phyloP scores from a whole-genome alignment of 2,329 filamentous ascomycete genomes.

The Fusarium sp. region DNA sequence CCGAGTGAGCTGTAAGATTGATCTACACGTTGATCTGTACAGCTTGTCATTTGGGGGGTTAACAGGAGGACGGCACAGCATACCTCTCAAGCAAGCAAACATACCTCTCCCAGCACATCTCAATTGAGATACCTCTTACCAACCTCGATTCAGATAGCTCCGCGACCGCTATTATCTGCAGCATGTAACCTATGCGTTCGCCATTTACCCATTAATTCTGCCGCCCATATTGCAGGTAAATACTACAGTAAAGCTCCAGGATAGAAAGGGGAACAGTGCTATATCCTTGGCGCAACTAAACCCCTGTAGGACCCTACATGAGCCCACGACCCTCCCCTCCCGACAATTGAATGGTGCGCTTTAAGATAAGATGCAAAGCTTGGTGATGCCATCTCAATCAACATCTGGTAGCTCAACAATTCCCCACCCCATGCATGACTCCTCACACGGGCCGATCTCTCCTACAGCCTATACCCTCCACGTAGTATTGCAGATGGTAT shows the following conservation, averaged over 20 bases:
- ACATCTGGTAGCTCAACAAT: background rate
- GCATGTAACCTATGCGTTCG: too few relatives aligned
- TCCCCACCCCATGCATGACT: slow-evolving; percentile 14
- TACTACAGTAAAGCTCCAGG: too few relatives aligned
- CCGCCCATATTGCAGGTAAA: background rate
- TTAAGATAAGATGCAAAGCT: slow-evolving; percentile 33
- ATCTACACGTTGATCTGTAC: slow-evolving; percentile 42
- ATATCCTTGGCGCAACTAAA: background rate
- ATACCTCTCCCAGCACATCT: background rate
- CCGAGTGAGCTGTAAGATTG: slow-evolving; percentile 27
- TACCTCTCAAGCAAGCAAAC: too few relatives aligned
- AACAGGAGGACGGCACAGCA: background rate
- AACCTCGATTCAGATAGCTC: background rate
- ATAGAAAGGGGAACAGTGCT: background rate
- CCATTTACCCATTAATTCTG: background rate
- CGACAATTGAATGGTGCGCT: slow-evolving; percentile 32
- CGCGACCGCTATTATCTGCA: background rate
- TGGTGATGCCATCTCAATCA: slow-evolving; percentile 40
- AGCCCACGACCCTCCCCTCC: slow-evolving; percentile 6
- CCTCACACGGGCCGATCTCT: slow-evolving; percentile 45
- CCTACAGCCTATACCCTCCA: slow-evolving; percentile 10
- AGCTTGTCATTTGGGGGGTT: slow-evolving; percentile 1
- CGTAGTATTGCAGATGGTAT: background rate
- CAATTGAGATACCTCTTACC: too few relatives aligned
- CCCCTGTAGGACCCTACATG: slow-evolving; percentile 11